Percentiles rank a stretch among this genome's conserved stretches.
phyloP scores from a whole-genome alignment of 1,139 yeast species.

The Lodderomyces margitis region DNA sequence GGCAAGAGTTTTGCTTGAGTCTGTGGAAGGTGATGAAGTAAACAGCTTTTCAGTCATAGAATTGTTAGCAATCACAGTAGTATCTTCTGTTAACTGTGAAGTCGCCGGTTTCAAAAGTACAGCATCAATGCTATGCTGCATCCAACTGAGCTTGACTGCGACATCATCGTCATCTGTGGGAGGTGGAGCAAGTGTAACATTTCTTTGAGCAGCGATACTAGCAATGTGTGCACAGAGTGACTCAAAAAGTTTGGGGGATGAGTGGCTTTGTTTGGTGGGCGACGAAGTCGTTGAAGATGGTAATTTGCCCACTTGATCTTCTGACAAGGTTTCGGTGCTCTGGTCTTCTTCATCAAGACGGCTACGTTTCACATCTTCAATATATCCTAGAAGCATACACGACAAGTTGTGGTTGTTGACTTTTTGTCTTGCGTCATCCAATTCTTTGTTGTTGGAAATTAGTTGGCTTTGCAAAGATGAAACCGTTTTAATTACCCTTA shows the following conservation, averaged over 20 bases:
- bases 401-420: slow-evolving; percentile 44
- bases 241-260: slow-evolving; percentile 28
- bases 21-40: neutral
- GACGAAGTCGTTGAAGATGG: slow-evolving; percentile 3
- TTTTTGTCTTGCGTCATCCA: slow-evolving; percentile 27
- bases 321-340: slow-evolving; percentile 5
- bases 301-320: slow-evolving; percentile 8
- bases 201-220: slow-evolving; percentile 52
- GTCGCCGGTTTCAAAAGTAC: slow-evolving; percentile 18
- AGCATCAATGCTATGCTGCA: slow-evolving; percentile 51
- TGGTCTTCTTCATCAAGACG: neutral
- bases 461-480: slow-evolving; percentile 34
- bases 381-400: slow-evolving; percentile 45
- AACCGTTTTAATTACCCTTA: slow-evolving; percentile 36
- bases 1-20: slow-evolving; percentile 24
- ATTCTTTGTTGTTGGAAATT: slow-evolving; percentile 26
- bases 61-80: slow-evolving; percentile 8
- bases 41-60: neutral
- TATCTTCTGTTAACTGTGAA: neutral
- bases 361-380: slow-evolving; percentile 37
- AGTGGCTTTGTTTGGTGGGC: slow-evolving; percentile 9
- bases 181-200: slow-evolving; percentile 46
- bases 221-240: slow-evolving; percentile 53
- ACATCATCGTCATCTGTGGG: slow-evolving; percentile 25
- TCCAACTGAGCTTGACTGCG: slow-evolving; percentile 42